phyloP scores from a whole-genome alignment of 306 rosid species.

The Quercus parvula region DNA sequence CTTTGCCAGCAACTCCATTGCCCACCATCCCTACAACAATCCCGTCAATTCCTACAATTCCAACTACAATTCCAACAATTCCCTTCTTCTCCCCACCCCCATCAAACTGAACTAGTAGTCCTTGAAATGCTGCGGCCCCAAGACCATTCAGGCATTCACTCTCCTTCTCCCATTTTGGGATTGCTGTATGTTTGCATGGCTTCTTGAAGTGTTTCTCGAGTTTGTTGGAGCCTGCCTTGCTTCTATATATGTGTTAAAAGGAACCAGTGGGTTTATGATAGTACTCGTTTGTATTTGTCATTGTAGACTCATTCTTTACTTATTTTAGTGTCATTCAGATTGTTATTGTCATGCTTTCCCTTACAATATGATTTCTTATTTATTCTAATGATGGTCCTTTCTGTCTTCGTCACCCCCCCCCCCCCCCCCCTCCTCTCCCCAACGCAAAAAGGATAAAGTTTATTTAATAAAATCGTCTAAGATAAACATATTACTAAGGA shows the following conservation, averaged over 20 bases:
- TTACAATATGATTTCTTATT: background rate
- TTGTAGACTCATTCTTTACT: background rate
- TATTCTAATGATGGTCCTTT: background rate
- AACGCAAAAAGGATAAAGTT: no score
- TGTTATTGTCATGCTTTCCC: background rate
- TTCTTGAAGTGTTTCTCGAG: no score
- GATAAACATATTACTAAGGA: no score
- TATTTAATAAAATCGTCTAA: no score
- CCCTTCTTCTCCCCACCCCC: conserved; percentile 19
- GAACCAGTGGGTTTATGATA: no score
- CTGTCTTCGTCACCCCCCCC: background rate
- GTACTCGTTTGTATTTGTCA: background rate
- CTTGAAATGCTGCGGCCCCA: background rate
- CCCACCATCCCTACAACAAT: no score
- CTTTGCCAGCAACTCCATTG: no score
- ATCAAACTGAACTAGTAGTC: conserved; percentile 18
- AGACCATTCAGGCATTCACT: background rate
- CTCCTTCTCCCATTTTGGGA: background rate
- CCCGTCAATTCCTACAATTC: no score
- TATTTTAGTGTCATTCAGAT: background rate
- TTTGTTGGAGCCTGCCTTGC: no score
- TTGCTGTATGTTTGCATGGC: background rate
- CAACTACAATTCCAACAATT: no score
- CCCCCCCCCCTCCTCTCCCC: no score
- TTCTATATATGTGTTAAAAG: background rate